A percentile compares a stretch with the other conserved stretches of the same genome.
Conservation (phyloP, 495 filamentous ascomycete genomes). For the Neurospora sp. region DNA sequence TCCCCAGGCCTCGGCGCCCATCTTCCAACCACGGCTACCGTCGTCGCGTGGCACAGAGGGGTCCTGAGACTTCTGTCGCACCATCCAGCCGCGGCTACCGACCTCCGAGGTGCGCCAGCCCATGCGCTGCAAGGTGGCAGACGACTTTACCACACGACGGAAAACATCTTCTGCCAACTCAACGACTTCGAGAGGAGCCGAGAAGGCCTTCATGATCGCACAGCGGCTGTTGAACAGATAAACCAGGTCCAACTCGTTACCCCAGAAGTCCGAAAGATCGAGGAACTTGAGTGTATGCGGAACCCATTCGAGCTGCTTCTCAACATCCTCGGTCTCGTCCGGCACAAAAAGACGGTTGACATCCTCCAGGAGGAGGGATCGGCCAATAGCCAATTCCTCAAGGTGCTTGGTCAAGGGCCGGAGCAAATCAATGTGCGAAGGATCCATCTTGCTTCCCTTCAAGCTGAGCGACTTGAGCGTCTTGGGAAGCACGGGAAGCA, state of each 20-base stretch:
- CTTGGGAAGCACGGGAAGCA: conserved; percentile 58
- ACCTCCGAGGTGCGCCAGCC: conserved; percentile 65
- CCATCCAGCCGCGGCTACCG: conserved; percentile 56
- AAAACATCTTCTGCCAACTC: conserved; percentile 68
- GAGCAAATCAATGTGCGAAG: conserved; percentile 53
- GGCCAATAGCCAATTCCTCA: conserved; percentile 68
- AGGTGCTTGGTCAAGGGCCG: conserved; percentile 68
- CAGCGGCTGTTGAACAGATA: conserved; percentile 53
- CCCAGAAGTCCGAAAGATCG: conserved; percentile 55
- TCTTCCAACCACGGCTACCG: conserved; percentile 66
- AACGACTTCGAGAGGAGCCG: conserved; percentile 68
- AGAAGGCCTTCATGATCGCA: conserved; percentile 48
- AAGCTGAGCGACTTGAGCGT: conserved; percentile 68
- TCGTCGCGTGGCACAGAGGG: conserved; percentile 19
- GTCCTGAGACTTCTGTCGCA: conserved; percentile 36
- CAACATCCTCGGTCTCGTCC: conserved; percentile 26
- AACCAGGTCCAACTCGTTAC: conserved; percentile 47
- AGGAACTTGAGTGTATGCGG: conserved; percentile 66
- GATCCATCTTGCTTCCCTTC: conserved; percentile 61
- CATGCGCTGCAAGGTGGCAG: conserved; percentile 26
- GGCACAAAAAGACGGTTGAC: conserved; percentile 49
- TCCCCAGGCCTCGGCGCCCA: conserved; percentile 83
- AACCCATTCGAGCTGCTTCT: conserved; percentile 37
- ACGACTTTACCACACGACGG: conserved; percentile 45
- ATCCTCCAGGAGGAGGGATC: conserved; percentile 54